Conservation (phyloP, 345 rosid genomes). For the Cardamine occulta region DNA sequence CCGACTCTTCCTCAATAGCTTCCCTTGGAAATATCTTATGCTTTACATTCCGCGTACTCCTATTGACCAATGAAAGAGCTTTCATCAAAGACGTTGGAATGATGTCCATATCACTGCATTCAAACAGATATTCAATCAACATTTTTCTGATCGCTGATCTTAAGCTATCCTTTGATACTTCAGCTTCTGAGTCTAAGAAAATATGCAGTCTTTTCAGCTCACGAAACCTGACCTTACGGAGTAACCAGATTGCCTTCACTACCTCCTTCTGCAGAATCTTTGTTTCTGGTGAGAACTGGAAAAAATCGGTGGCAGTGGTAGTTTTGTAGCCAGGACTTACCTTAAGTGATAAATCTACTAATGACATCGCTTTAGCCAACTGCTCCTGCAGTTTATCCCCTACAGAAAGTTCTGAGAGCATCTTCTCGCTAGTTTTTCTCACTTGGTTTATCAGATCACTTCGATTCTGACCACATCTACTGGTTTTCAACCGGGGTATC, state of each 20-base stretch:
- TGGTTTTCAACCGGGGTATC: constrained; percentile 45
- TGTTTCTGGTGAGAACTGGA: constrained; percentile 57
- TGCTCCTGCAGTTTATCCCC: constrained; percentile 53
- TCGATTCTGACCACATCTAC: constrained; percentile 47
- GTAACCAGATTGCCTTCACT: constrained; percentile 66
- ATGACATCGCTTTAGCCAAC: constrained; percentile 75
- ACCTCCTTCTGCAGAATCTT: constrained; percentile 68
- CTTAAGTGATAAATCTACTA: constrained; percentile 64
- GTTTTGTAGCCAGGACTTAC: constrained; percentile 48
- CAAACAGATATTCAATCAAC: constrained; percentile 71
- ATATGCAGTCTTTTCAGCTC: constrained; percentile 62
- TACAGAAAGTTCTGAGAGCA: constrained; percentile 66
- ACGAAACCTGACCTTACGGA: constrained; percentile 50
- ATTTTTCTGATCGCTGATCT: constrained; percentile 60
- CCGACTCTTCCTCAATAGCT: constrained; percentile 66
- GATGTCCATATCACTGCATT: constrained; percentile 64
- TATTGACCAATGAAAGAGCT: constrained; percentile 66
- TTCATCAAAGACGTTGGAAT: constrained; percentile 65
- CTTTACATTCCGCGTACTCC: constrained; percentile 42
- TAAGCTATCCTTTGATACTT: constrained; percentile 50
- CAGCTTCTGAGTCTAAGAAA: constrained; percentile 58
- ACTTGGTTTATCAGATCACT: constrained; percentile 49
- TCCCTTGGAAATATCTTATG: constrained; percentile 46
- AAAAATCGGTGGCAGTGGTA: constrained; percentile 44
- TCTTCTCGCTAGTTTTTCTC: constrained; percentile 47